phyloP scores from a whole-genome alignment of 2,329 filamentous ascomycete species.

The Xylariaceae sp. region DNA sequence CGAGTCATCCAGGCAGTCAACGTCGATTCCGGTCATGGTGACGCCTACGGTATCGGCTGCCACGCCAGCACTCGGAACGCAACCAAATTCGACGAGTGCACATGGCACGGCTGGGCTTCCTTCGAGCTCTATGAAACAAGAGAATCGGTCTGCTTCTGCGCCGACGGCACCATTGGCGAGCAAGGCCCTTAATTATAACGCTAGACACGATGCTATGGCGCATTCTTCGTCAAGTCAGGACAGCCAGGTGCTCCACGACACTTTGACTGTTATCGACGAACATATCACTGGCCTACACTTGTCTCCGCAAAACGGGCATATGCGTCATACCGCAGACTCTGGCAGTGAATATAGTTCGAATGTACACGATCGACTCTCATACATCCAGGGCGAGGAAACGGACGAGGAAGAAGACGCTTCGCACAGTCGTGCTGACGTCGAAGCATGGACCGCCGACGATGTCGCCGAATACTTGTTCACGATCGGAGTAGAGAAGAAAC shows the following conservation, averaged over 20 bases:
- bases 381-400: slow-evolving; percentile 90
- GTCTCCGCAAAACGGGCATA: slow-evolving; percentile 45
- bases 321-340: slow-evolving; percentile 64
- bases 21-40: slow-evolving; percentile 21
- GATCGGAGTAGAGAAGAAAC: slow-evolving; percentile 75
- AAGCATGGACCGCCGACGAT: slow-evolving; percentile 70
- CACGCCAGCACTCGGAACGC: slow-evolving; percentile 26
- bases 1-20: slow-evolving; percentile 21
- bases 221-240: slow-evolving; percentile 46
- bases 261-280: slow-evolving; percentile 91
- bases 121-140: slow-evolving; percentile 39
- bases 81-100: slow-evolving; percentile 26
- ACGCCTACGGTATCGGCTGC: slow-evolving; percentile 26
- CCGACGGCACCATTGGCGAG: slow-evolving; percentile 26
- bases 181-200: slow-evolving; percentile 29
- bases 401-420: slow-evolving; percentile 79
- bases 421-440: slow-evolving; percentile 68
- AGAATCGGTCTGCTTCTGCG: slow-evolving; percentile 29
- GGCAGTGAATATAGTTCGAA: slow-evolving; percentile 86
- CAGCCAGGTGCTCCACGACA: slow-evolving; percentile 77
- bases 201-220: slow-evolving; percentile 37
- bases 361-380: slow-evolving; percentile 71
- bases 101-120: slow-evolving; percentile 36
- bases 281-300: slow-evolving; percentile 82
- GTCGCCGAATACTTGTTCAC: slow-evolving; percentile 88